Evolutionary conservation across 768 basidiomycete genomes (phyloP), one percentile per base, ranked within the genome.

Genomic region (Tylopilus rubrobrunneus): DNA sequence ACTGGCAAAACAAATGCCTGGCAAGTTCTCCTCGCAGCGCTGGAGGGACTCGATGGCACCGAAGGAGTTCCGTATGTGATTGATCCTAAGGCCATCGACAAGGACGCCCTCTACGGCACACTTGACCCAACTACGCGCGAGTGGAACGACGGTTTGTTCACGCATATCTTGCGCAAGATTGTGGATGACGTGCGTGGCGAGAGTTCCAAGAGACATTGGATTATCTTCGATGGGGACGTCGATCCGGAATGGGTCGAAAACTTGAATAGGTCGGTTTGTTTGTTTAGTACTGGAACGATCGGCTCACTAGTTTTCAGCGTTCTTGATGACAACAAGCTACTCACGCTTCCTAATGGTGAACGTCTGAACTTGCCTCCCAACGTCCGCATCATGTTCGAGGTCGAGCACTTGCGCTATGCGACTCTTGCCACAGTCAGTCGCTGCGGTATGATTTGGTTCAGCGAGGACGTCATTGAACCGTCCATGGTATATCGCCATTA

Each of bases 361-460:
- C 93, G 97, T 58, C 85, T 99, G 53, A 98, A 94, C 67, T 79
- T 99, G 25, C 97, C 97, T 1, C 82, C 92, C 4, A 98, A 98
- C 65, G 94, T 99, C 23, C 87, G 97, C 50, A 95, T 99, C 70
- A 96, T 99, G 93, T 98, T 99, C 68, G 97, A 99, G 69, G 97
- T 98, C 52, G 97, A 98, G 68, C 93, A 97, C 69, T 82, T 99
- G 60, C 89, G 86, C 63, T 99, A 96, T 69, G 97, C 97, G 0
- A 99, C 97, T 4, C 84, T 89, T 50, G 97, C 97, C 15, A 99
- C 97, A 27, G 97, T 99, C 78, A 97, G 93, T 83, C 95, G 97
- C 52, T 99, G 97, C 66, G 97, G 97, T 68, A 99, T 99, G 97
- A 96, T 99, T 62, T 99, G 97, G 97, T 99, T 99, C 76, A 98